These are phyloP conservation scores for Colletotrichum sp. DNA, from an alignment of 2,329 filamentous ascomycete genomes.

Conservation along the genomic window DNA sequence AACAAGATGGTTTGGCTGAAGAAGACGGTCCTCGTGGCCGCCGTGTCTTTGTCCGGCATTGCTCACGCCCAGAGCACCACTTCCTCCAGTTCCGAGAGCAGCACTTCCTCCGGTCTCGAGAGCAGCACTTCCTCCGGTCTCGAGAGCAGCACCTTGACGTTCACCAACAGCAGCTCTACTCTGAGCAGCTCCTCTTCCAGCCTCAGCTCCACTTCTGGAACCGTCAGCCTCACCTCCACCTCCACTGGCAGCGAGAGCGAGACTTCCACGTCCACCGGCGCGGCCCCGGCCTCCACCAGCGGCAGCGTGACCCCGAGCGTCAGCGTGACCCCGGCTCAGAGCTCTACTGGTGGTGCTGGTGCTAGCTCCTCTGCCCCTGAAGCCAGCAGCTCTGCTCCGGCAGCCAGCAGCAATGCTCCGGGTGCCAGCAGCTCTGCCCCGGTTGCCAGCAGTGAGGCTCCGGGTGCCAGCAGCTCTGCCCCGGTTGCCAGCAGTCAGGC, in stretches of 20 bases:
- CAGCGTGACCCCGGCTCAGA: background rate
- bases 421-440: background rate
- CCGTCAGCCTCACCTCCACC: background rate
- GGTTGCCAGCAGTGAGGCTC: background rate
- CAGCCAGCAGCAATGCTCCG: background rate
- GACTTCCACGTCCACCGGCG: background rate
- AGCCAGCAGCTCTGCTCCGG: background rate
- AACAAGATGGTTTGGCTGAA: slow-evolving; percentile 8
- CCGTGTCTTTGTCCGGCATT: background rate
- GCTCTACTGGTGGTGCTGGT: background rate
- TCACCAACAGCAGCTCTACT: background rate
- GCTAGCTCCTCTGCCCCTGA: background rate
- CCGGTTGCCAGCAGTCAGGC: background rate
- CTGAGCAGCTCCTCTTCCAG: background rate
- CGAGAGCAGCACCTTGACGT: background rate
- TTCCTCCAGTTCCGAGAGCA: too few relatives aligned
- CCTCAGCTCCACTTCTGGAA: background rate
- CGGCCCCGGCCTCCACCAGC: background rate
- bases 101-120: background rate
- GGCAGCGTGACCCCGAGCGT: background rate
- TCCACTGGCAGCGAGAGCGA: background rate
- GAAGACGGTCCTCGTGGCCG: background rate
- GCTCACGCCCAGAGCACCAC: background rate
- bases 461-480: background rate
- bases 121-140: background rate